phyloP scores from a whole-genome alignment of 1,284 basidiomycete species.

The Macrocystidia cucumis region DNA sequence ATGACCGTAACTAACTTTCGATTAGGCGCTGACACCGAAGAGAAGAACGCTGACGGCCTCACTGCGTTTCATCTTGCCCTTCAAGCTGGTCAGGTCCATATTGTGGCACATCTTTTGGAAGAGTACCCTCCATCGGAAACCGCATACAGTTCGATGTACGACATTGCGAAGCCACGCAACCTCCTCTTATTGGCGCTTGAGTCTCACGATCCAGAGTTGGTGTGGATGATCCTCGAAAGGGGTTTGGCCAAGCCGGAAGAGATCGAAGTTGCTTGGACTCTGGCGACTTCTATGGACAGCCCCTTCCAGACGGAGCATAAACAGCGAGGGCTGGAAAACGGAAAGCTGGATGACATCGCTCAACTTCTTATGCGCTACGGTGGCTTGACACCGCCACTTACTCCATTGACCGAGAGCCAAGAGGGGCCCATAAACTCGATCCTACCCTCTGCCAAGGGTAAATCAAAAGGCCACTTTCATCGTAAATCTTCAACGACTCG shows the following conservation, averaged over 20 bases:
- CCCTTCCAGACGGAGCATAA: constrained; percentile 18
- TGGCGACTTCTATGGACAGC: constrained; percentile 30
- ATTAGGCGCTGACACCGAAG: constrained; percentile 63
- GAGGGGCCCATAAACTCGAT: too few species aligned
- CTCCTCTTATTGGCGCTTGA: constrained; percentile 49
- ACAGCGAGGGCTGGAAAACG: constrained; percentile 15
- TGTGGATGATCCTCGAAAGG: constrained; percentile 55
- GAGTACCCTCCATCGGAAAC: constrained; percentile 43
- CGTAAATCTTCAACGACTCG: too few species aligned
- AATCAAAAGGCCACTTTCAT: too few species aligned
- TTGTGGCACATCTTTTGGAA: constrained; percentile 52
- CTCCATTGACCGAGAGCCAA: constrained; percentile 22
- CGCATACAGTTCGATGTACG: constrained; percentile 43
- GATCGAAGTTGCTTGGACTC: constrained; percentile 42
- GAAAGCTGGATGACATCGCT: constrained; percentile 41
- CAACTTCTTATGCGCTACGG: constrained; percentile 49
- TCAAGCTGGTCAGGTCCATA: constrained; percentile 34
- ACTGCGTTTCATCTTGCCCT: constrained; percentile 67
- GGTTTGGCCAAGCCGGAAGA: constrained; percentile 40
- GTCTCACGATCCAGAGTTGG: constrained; percentile 49
- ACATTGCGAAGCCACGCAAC: constrained; percentile 26
- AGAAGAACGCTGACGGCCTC: constrained; percentile 46
- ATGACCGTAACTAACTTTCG: constrained; percentile 16
- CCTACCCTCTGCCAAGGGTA: too few species aligned
- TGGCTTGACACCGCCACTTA: constrained; percentile 37